A percentile compares a stretch with the other conserved stretches of the same genome.
Evolutionary conservation across 768 basidiomycete species (phyloP).

Genomic region (Lactifluus subvellereus): DNA sequence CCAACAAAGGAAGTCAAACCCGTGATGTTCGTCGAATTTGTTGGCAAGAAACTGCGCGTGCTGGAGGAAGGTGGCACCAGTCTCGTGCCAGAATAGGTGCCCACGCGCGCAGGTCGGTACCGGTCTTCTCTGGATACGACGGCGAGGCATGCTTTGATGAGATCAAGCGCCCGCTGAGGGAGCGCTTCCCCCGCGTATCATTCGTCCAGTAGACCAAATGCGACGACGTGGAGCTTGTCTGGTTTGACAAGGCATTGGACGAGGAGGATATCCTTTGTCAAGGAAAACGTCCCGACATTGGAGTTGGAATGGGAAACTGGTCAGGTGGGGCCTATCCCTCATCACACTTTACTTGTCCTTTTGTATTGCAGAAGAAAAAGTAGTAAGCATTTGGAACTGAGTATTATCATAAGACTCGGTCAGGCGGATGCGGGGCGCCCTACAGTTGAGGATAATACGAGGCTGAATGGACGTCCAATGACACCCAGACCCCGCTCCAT

Average conservation of each 20-base stretch:
- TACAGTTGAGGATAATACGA: too few species aligned
- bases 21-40: conserved; percentile 67
- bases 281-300: conserved; percentile 57
- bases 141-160: conserved; percentile 57
- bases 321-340: conserved; percentile 54
- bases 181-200: conserved; percentile 41
- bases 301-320: conserved; percentile 45
- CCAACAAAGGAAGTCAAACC: conserved; percentile 33
- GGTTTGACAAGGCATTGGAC: conserved; percentile 57
- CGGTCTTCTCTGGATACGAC: conserved; percentile 48
- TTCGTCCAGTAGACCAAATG: conserved; percentile 46
- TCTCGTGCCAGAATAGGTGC: conserved; percentile 40
- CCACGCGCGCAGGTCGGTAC: conserved; percentile 41
- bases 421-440: too few species aligned
- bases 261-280: conserved; percentile 72
- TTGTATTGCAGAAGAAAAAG: too few species aligned
- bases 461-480: too few species aligned
- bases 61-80: conserved; percentile 49
- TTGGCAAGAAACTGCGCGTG: conserved; percentile 64
- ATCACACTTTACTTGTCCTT: too few species aligned
- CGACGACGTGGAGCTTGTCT: conserved; percentile 42
- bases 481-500: too few species aligned
- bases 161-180: conserved; percentile 49
- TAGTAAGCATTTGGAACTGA: too few species aligned
- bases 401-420: too few species aligned